phyloP scores from a whole-genome alignment of 495 filamentous ascomycete genomes.

The Xylaria telfairii region DNA sequence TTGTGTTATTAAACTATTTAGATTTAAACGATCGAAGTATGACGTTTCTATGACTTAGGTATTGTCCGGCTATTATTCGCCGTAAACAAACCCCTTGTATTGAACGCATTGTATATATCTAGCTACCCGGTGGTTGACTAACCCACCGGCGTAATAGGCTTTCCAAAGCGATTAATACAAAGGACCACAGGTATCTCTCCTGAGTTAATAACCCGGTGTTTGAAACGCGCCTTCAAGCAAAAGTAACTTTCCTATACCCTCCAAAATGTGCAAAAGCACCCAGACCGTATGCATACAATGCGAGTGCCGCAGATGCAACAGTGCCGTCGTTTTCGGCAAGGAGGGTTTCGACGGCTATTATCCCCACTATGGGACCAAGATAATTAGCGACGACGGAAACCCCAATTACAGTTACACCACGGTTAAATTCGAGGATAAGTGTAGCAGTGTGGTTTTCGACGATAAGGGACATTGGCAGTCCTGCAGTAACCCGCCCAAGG shows the following conservation, averaged over 20 bases:
- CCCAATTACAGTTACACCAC: not conserved
- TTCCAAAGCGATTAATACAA: too few species aligned
- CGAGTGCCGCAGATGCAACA: not conserved
- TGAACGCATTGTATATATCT: not conserved
- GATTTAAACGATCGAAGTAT: not conserved
- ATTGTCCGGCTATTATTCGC: not conserved
- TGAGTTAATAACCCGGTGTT: not conserved
- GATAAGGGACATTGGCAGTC: not conserved
- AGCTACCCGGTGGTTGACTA: too few species aligned
- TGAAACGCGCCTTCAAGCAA: not conserved
- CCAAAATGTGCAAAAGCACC: not conserved
- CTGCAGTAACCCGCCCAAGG: not conserved
- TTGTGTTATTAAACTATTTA: not conserved
- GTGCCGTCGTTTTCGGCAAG: not conserved
- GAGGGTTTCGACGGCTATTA: not conserved
- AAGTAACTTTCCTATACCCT: not conserved
- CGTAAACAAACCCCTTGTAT: too few species aligned
- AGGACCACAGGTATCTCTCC: too few species aligned
- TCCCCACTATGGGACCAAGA: not conserved
- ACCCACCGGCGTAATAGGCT: too few species aligned
- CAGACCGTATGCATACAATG: not conserved
- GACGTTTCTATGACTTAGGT: not conserved
- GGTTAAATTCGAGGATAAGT: not conserved
- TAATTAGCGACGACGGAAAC: not conserved
- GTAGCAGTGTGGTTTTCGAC: not conserved